Evolutionary conservation across 106 monocot species (phyloP).

Genomic region (Phalaenopsis equestris): DNA sequence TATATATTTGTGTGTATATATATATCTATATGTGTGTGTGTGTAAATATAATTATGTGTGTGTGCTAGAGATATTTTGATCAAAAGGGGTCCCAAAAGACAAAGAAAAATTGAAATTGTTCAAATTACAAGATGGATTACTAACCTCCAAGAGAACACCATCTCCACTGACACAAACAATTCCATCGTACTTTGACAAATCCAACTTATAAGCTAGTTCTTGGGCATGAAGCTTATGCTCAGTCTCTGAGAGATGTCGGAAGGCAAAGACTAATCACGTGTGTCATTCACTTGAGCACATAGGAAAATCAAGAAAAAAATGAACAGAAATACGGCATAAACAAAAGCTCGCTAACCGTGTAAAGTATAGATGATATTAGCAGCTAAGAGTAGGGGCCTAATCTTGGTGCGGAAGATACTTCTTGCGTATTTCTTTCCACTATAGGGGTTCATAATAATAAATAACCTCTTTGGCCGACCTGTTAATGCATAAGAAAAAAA

Average conservation of each 20-base stretch:
- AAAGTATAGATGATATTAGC: conserved; percentile 54
- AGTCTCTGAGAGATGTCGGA: conserved; percentile 41
- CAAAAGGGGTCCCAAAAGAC: not conserved
- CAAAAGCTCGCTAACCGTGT: conserved; percentile 44
- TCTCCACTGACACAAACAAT: conserved; percentile 59
- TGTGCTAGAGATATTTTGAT: not conserved
- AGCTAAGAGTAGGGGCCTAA: conserved; percentile 65
- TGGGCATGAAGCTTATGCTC: conserved; percentile 33
- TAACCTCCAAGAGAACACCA: conserved; percentile 58
- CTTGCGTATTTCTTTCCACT: conserved; percentile 65
- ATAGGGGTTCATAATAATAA: conserved; percentile 81
- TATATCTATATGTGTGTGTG: too few relatives aligned
- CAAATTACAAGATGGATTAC: conserved; percentile 3
- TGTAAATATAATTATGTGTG: too few relatives aligned
- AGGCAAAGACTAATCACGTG: not conserved
- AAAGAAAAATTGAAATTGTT: not conserved
- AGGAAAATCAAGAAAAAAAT: not conserved
- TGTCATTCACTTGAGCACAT: not conserved
- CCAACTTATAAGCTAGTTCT: conserved; percentile 39
- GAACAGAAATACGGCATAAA: not conserved
- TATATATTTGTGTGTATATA: too few relatives aligned
- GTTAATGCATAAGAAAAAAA: not conserved
- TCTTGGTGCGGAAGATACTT: conserved; percentile 49
- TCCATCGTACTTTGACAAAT: conserved; percentile 44
- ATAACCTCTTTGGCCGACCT: conserved; percentile 74